Conservation (phyloP, 441 rosid species). For the Gossypium laxum region DNA sequence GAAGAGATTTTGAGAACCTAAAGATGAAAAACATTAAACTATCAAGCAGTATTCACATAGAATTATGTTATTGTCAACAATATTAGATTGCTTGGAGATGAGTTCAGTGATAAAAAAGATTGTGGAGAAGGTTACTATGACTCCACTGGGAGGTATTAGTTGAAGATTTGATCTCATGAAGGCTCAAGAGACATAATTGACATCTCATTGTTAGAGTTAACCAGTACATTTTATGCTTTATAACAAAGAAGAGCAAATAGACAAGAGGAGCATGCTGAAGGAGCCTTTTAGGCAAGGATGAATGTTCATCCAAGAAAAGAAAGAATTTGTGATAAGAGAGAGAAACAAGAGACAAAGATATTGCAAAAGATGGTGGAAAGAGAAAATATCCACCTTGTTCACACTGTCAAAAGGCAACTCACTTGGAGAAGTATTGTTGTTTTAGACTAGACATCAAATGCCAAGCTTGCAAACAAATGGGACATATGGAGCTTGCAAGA, state of each 20-base stretch:
- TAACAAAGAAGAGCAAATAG: not conserved
- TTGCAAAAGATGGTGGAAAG: not conserved
- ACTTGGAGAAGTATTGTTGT: not conserved
- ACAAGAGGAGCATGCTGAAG: not conserved
- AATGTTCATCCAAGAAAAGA: not conserved
- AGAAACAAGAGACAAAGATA: not conserved
- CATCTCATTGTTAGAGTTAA: not conserved
- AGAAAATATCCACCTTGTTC: not conserved
- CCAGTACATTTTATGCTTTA: not conserved
- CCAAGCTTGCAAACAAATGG: not conserved
- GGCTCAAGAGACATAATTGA: not conserved
- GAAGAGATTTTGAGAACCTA: not conserved
- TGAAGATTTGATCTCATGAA: not conserved
- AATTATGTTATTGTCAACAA: not conserved
- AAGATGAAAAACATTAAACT: not conserved
- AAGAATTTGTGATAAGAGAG: not conserved
- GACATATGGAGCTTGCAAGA: not conserved
- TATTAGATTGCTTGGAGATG: not conserved
- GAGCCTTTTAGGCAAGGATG: not conserved
- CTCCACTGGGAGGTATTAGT: not conserved
- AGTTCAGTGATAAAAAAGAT: not conserved
- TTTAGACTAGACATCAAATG: not conserved
- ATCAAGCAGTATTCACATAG: not conserved
- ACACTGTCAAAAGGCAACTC: not conserved
- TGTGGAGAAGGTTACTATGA: not conserved